Evolutionary conservation across 371 early-diverging fungal genomes (phyloP).

Genomic region (Saksenaea oblongispora): DNA sequence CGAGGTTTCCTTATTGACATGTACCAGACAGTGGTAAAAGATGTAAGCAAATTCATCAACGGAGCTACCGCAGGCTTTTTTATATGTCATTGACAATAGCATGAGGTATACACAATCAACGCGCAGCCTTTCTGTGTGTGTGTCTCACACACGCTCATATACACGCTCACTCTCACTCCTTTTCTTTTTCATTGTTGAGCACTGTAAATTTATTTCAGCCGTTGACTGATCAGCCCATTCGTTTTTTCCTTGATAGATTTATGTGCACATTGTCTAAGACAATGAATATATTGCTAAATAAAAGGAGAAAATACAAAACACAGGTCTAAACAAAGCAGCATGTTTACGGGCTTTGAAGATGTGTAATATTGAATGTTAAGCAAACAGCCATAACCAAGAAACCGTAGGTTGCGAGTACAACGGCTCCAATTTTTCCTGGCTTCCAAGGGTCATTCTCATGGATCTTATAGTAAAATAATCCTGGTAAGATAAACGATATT

Average conservation of each 20-base stretch:
- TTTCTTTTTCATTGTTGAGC: neutral
- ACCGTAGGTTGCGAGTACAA: conserved; percentile 59
- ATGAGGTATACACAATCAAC: neutral
- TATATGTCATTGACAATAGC: neutral
- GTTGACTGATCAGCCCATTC: neutral
- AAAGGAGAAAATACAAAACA: neutral
- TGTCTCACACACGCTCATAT: too few species aligned
- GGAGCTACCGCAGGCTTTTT: too few species aligned
- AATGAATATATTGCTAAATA: neutral
- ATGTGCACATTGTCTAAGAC: conserved; percentile 1
- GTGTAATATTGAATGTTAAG: conserved; percentile 57
- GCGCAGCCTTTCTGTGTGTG: neutral
- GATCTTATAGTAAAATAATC: conserved; percentile 91
- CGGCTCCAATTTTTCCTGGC: conserved; percentile 50
- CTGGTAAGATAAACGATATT: conserved; percentile 98
- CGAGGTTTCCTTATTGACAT: neutral
- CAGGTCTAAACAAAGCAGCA: neutral
- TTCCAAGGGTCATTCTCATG: conserved; percentile 65
- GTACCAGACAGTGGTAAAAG: neutral
- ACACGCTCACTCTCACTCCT: too few species aligned
- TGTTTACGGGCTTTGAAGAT: conserved; percentile 8
- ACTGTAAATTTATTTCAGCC: neutral
- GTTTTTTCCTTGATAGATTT: neutral
- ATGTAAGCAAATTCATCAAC: neutral
- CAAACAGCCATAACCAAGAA: conserved; percentile 64